Evolutionary conservation across 2,329 filamentous ascomycete species (phyloP), one percentile per base, ranked within the genome.

Genomic region (Scolecobasidium constrictum): DNA sequence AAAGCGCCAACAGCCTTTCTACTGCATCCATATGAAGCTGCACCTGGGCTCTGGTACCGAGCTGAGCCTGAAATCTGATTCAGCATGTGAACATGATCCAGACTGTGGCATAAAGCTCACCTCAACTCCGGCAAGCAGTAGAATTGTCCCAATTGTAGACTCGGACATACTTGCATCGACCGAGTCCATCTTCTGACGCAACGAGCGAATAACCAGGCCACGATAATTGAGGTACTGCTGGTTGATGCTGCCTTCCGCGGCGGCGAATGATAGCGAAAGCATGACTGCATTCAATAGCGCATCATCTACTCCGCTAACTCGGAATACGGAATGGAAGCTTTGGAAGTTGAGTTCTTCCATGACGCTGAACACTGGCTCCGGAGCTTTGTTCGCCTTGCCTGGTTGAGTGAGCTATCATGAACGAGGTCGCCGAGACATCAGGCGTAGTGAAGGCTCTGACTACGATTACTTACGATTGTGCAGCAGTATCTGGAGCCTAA

Each of bases 11-110:
- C 1, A 68, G 48, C 19, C 52, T 50, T 7, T 53, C 51, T 3
- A 69, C 52, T 22, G 65, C 66, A 0, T 49, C 49, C 59, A 69
- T 58, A 20, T 69, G 66, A 45, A 68, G 52, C 38, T 67, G 59
- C 4, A 66, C 64, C 20, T 66, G 60, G 4, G 23, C 44, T 1
- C 47, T 50, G 47, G 60, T 59, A 0, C 60, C 57, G 40, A 65
- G 53, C 0, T 56, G 60, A 43, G 64, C 59, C 64, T 68, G 9
- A 0, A 22, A 20, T n/a, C 26, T 31, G 26, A 9, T 31, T 31
- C n/a, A 31, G n/a, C 26, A 31, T 7, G 26, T n/a, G 26, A 9
- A 7, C 9, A 31, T 9, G 26, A 31, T 31, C 9, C 26, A 31
- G 26, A n/a, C 26, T n/a, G n/a, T 9, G 26, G 9, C 26, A 36